phyloP scores from a whole-genome alignment of 2,329 filamentous ascomycete species.

The Colletotrichum theobromicola region DNA sequence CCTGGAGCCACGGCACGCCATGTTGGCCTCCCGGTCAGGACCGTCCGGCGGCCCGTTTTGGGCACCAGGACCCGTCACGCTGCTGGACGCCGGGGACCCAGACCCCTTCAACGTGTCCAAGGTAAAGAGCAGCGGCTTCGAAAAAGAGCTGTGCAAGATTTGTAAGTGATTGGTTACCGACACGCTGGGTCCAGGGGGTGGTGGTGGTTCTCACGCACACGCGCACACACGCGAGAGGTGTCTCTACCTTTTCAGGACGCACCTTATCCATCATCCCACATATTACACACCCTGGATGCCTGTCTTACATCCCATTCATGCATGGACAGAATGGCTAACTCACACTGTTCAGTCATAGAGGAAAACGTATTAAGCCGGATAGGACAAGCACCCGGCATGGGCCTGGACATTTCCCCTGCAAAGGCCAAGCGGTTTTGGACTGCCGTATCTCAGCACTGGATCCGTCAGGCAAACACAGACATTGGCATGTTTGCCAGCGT shows the following conservation, averaged over 20 bases:
- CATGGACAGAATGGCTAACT: background rate
- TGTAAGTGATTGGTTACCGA: background rate
- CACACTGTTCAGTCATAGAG: background rate
- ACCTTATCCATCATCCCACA: background rate
- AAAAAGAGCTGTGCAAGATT: background rate
- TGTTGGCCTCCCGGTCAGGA: conserved; percentile 8
- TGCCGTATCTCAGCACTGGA: conserved; percentile 20
- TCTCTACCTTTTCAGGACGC: background rate
- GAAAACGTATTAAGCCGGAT: background rate
- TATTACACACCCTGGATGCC: background rate
- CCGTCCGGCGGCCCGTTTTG: background rate
- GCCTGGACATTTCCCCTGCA: background rate
- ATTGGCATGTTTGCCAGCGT: conserved; percentile 25
- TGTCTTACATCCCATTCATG: background rate
- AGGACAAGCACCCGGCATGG: background rate
- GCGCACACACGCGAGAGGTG: background rate
- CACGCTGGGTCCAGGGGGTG: background rate
- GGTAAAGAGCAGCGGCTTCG: background rate
- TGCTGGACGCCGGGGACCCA: background rate
- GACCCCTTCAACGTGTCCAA: conserved; percentile 11
- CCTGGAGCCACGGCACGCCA: background rate
- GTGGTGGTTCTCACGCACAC: background rate
- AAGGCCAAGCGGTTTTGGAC: conserved; percentile 7
- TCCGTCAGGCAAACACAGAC: conserved; percentile 23
- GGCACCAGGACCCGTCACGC: background rate